A percentile compares a stretch with the other conserved stretches of the same genome.
These are phyloP conservation scores for Kwoniella sp. DNA, from an alignment of 768 basidiomycete species.

Conservation along the genomic window DNA sequence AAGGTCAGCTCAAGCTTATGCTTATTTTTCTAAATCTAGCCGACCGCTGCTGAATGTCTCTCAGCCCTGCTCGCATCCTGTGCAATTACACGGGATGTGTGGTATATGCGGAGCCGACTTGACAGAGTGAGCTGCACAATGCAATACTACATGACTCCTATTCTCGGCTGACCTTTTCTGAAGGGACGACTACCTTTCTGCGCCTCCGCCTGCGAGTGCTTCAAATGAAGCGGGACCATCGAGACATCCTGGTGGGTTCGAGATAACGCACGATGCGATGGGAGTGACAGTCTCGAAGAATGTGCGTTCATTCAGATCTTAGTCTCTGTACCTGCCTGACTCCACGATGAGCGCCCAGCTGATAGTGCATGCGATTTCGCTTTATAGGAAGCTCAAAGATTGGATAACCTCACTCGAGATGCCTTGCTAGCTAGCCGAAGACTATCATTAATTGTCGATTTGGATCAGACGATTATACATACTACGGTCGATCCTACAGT, in stretches of 20 bases:
- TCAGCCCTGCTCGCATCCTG: constrained; percentile 95
- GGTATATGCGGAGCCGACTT: constrained; percentile 94
- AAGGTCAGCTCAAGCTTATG: neutral
- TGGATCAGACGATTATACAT: constrained; percentile 98
- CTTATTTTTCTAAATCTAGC: constrained; percentile 18
- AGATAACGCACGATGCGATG: constrained; percentile 87
- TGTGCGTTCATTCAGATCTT: constrained; percentile 29
- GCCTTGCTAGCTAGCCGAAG: constrained; percentile 74
- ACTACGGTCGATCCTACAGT: constrained; percentile 98
- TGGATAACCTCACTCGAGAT: constrained; percentile 79
- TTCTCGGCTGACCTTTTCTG: neutral
- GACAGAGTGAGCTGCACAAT: constrained; percentile 57
- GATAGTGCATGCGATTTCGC: neutral
- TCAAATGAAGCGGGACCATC: constrained; percentile 34
- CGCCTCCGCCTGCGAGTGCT: constrained; percentile 10
- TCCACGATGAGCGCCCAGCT: too few relatives aligned
- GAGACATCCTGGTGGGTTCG: constrained; percentile 33
- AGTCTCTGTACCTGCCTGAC: too few relatives aligned
- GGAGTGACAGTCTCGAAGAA: constrained; percentile 82
- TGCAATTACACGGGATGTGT: constrained; percentile 88
- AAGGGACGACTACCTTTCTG: constrained; percentile 51
- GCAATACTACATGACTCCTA: neutral
- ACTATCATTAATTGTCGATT: constrained; percentile 93
- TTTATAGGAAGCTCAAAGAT: constrained; percentile 73
- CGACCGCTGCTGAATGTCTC: constrained; percentile 62